These are phyloP conservation scores for Termitomyces sp. DNA, from an alignment of 768 basidiomycete species.

Conservation along the genomic window DNA sequence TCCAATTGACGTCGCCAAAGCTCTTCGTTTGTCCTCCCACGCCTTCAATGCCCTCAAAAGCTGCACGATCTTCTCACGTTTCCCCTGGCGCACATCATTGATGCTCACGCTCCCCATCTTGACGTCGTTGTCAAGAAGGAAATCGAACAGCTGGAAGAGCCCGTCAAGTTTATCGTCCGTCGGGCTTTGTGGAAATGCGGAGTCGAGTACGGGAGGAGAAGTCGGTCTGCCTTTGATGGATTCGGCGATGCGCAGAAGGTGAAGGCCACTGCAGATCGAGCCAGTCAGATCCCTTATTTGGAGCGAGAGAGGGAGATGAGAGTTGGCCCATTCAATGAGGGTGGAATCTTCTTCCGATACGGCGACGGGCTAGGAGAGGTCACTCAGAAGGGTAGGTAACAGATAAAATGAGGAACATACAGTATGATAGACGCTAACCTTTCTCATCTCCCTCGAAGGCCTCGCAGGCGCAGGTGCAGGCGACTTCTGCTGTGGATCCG, in stretches of 20 bases:
- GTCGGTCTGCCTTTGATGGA: constrained; percentile 64
- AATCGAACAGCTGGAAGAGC: constrained; percentile 87
- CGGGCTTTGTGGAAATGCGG: constrained; percentile 66
- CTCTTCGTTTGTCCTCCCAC: constrained; percentile 76
- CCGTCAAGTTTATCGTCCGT: constrained; percentile 84
- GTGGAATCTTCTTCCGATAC: constrained; percentile 32
- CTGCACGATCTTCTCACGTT: constrained; percentile 76
- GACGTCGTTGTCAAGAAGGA: constrained; percentile 87
- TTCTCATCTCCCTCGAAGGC: constrained; percentile 63
- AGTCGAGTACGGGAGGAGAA: constrained; percentile 72
- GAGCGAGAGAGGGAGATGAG: constrained; percentile 62
- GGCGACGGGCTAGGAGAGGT: neutral
- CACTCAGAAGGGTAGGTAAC: constrained; percentile 1
- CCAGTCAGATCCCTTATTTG: constrained; percentile 49
- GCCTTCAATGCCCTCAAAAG: constrained; percentile 70
- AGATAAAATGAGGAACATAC: constrained; percentile 20
- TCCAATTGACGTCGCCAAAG: constrained; percentile 52
- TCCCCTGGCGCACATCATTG: constrained; percentile 86
- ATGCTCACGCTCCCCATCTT: constrained; percentile 91
- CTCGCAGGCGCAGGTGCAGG: constrained; percentile 49
- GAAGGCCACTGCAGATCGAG: constrained; percentile 62
- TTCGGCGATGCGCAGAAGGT: constrained; percentile 83
- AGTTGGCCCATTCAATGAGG: constrained; percentile 90
- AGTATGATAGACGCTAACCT: constrained; percentile 28
- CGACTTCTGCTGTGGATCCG: neutral